A percentile compares a stretch with the other conserved stretches of the same genome.
Conservation (phyloP, 1,139 yeast genomes). For the Suhomyces atakaporum region DNA sequence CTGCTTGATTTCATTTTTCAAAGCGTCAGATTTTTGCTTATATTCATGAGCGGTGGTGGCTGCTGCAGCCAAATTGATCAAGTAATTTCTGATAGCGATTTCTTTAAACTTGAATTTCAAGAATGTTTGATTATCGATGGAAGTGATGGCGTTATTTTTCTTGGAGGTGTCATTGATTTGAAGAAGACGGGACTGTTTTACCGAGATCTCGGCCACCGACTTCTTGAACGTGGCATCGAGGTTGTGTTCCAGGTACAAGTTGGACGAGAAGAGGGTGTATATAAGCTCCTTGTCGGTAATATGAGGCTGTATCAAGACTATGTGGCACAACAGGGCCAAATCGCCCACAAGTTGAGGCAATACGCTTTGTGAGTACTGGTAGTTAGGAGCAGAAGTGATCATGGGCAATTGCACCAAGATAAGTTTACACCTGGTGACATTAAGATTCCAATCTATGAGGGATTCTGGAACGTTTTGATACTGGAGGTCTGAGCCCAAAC, state of each 20-base stretch:
- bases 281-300: conserved; percentile 49
- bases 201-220: conserved; percentile 55
- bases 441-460: conserved; percentile 50
- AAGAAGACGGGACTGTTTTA: conserved; percentile 48
- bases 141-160: conserved; percentile 26
- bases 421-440: conserved; percentile 48
- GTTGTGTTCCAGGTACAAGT: conserved; percentile 50
- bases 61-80: conserved; percentile 55
- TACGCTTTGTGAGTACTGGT: conserved; percentile 34
- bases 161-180: conserved; percentile 38
- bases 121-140: conserved; percentile 32
- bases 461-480: conserved; percentile 45
- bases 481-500: conserved; percentile 42
- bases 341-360: conserved; percentile 50
- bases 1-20: conserved; percentile 27
- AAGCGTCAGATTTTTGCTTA: conserved; percentile 38
- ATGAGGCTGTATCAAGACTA: conserved; percentile 43
- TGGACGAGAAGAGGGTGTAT: conserved; percentile 42
- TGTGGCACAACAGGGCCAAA: conserved; percentile 43
- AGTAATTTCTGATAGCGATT: conserved; percentile 51
- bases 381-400: conserved; percentile 42
- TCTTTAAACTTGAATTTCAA: conserved; percentile 45
- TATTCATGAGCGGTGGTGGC: conserved; percentile 57
- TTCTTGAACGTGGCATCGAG: conserved; percentile 46
- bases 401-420: conserved; percentile 42